Evolutionary conservation across 495 filamentous ascomycete species (phyloP).

Genomic region (Penicillium bialowiezense): DNA sequence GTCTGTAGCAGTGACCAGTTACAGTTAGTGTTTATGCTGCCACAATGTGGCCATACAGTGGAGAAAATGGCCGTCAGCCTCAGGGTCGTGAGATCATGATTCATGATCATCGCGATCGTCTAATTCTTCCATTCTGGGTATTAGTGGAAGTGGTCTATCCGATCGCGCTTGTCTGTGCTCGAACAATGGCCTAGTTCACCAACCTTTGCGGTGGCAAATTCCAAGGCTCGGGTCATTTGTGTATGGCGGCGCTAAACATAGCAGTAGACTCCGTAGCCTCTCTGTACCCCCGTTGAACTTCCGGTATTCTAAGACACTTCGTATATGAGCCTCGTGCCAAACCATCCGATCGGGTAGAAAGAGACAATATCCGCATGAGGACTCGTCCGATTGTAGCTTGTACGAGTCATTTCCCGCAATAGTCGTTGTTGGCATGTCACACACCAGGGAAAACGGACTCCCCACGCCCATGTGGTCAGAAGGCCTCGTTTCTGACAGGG

Average conservation of each 20-base stretch:
- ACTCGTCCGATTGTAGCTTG: too few species aligned
- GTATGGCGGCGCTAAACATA: neutral
- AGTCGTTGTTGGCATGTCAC: constrained; percentile 2
- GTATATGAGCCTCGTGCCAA: constrained; percentile 7
- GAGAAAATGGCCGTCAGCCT: neutral
- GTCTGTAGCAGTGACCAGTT: too few species aligned
- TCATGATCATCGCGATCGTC: constrained; percentile 25
- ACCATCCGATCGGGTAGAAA: constrained; percentile 5
- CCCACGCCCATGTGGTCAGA: constrained; percentile 6
- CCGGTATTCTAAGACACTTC: neutral
- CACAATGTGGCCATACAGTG: neutral
- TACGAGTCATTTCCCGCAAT: neutral
- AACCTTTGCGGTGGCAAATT: neutral
- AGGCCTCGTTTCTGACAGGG: neutral
- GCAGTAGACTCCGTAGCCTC: too few species aligned
- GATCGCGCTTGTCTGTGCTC: constrained; percentile 5
- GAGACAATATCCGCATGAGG: neutral
- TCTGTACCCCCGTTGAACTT: too few species aligned
- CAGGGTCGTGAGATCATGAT: constrained; percentile 15
- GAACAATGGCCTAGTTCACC: neutral
- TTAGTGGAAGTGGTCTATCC: neutral
- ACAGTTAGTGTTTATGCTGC: neutral
- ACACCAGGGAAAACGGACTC: neutral
- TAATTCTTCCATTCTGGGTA: constrained; percentile 21
- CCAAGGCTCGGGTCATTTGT: neutral